phyloP scores from a whole-genome alignment of 2,329 filamentous ascomycete species.

The Cytospora piceicola region DNA sequence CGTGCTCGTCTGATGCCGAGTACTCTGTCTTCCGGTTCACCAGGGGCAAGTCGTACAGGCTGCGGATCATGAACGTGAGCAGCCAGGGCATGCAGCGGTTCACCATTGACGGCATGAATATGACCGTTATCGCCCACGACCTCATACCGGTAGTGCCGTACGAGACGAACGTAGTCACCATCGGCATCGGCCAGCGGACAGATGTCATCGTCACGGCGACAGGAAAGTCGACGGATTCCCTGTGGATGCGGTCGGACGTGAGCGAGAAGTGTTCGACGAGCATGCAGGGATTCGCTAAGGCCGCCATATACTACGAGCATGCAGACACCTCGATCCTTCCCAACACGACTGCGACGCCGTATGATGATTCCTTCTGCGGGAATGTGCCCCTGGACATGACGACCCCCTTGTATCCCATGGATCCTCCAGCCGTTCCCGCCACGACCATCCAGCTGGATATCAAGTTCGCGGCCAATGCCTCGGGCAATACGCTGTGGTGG shows the following conservation, averaged over 20 bases:
- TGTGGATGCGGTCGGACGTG: constrained; percentile 21
- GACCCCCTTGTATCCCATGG: too few relatives aligned
- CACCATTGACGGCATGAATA: constrained; percentile 20
- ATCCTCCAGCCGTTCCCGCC: too few relatives aligned
- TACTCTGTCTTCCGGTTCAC: constrained; percentile 2
- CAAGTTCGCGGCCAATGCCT: too few relatives aligned
- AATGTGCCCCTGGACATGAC: too few relatives aligned
- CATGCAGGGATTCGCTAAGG: constrained; percentile 6
- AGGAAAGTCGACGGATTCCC: background rate
- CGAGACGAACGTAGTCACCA: constrained; percentile 13
- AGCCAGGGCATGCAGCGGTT: constrained; percentile 7
- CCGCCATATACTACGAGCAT: constrained; percentile 7
- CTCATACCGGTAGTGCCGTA: constrained; percentile 20
- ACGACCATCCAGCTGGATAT: too few relatives aligned
- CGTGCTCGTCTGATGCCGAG: constrained; percentile 7
- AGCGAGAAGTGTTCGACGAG: constrained; percentile 11
- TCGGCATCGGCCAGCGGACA: constrained; percentile 18
- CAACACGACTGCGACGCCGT: too few relatives aligned
- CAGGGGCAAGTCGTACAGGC: constrained; percentile 12
- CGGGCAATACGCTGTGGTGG: too few relatives aligned
- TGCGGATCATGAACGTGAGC: constrained; percentile 18
- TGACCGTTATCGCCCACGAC: constrained; percentile 22
- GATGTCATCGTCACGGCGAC: constrained; percentile 19
- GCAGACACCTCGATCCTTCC: constrained; percentile 2
- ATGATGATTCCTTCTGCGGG: too few relatives aligned